Percentiles rank a stretch among this genome's conserved stretches.
Evolutionary conservation across 2,329 filamentous ascomycete genomes (phyloP).

Genomic region (Remersonia thermophila): DNA sequence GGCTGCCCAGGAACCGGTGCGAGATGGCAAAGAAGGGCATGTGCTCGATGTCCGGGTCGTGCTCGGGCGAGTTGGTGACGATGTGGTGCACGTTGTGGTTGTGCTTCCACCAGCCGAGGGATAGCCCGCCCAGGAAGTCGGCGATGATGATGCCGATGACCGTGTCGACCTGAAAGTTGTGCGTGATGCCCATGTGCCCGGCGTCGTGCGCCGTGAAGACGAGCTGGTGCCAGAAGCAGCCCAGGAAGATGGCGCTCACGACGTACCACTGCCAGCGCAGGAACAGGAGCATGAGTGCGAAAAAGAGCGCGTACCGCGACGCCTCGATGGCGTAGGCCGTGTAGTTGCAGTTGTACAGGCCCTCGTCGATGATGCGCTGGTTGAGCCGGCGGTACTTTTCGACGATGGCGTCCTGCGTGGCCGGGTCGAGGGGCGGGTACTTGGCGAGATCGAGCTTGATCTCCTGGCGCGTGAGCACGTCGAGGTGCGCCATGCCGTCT

Average conservation of each 20-base stretch:
- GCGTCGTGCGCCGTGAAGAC: conserved; percentile 92
- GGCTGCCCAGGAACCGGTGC: conserved; percentile 60
- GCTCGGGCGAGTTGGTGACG: conserved; percentile 87
- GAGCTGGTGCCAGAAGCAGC: conserved; percentile 85
- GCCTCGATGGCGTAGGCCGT: conserved; percentile 64
- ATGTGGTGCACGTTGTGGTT: conserved; percentile 97
- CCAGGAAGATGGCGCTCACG: conserved; percentile 61
- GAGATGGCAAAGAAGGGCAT: conserved; percentile 82
- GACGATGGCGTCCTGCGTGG: conserved; percentile 64
- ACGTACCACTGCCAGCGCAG: conserved; percentile 54
- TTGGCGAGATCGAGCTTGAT: conserved; percentile 64
- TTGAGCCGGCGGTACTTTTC: conserved; percentile 71
- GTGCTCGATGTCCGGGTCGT: conserved; percentile 90
- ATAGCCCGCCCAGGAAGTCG: conserved; percentile 79
- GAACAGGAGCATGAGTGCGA: conserved; percentile 47
- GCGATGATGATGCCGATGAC: conserved; percentile 83
- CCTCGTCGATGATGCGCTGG: conserved; percentile 56
- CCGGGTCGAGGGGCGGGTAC: conserved; percentile 66
- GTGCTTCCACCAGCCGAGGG: conserved; percentile 92
- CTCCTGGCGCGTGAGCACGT: conserved; percentile 61
- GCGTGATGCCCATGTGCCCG: conserved; percentile 94
- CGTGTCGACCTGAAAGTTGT: conserved; percentile 72
- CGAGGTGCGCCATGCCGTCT: conserved; percentile 53
- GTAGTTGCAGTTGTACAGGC: conserved; percentile 78
- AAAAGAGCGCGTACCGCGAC: conserved; percentile 58